A percentile compares a stretch with the other conserved stretches of the same genome.
Conservation (phyloP, 495 filamentous ascomycete genomes). For the Penicillium steckii region DNA sequence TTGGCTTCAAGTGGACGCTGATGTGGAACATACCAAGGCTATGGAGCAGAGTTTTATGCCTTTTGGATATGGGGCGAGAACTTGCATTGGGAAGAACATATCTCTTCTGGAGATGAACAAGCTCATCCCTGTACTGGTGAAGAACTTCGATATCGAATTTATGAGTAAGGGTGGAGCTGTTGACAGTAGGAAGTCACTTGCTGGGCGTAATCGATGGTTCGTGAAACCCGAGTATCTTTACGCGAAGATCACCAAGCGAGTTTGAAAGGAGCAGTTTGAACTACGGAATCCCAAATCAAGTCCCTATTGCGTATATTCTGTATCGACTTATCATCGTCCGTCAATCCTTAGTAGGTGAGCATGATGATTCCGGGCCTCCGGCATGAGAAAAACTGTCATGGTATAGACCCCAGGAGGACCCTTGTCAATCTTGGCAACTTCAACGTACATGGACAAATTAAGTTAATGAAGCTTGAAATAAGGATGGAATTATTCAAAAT, state of each 20-base stretch:
- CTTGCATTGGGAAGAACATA: conserved; percentile 40
- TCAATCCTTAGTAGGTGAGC: no score
- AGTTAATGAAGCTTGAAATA: no score
- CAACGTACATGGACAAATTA: no score
- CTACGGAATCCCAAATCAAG: no score
- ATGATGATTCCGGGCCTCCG: no score
- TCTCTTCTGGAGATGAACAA: conserved; percentile 28
- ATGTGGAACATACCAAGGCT: not conserved
- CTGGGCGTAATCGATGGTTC: not conserved
- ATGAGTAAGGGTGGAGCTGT: not conserved
- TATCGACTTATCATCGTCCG: no score
- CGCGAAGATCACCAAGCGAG: not conserved
- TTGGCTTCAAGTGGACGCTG: conserved; percentile 6
- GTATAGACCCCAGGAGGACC: no score
- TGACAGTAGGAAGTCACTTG: not conserved
- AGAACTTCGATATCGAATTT: conserved; percentile 11
- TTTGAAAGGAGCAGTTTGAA: not conserved
- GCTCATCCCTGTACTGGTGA: conserved; percentile 31
- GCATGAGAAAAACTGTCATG: no score
- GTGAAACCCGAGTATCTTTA: not conserved
- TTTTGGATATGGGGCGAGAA: conserved; percentile 33
- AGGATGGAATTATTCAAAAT: no score
- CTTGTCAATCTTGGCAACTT: no score
- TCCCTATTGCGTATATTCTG: no score
- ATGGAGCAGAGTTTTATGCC: conserved; percentile 3